Evolutionary conservation across 2,329 filamentous ascomycete genomes (phyloP), one percentile per base, ranked within the genome.

Genomic region (Fusarium sacchari): DNA sequence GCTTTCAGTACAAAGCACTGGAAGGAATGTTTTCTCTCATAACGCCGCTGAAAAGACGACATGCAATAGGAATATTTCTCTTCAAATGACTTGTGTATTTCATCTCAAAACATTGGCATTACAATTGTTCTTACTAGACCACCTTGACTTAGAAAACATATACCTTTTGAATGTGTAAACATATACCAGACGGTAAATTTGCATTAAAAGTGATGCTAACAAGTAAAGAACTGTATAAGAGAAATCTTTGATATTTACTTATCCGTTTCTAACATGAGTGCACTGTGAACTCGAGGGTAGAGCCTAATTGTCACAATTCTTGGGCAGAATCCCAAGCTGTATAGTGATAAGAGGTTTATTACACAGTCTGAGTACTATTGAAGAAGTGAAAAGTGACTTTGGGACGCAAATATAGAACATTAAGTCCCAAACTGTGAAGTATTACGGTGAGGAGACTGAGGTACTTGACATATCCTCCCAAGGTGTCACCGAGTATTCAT

Each of bases 311-410:
- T 12, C 20, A 24, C 6, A 52, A 34, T 34, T 34, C 6, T 20
- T 24, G 12, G 8, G n/a, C 6, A 50, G 12, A 11, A 50, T 7
- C 11, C 22, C 4, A 34, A 24, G 17, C 2, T 24, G 8, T 5
- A 20, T 20, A 34, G n/a, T 20, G 20, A 34, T 1, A 2, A 24
- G n/a, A 50, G 2, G 4, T 50, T 34, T 7, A 7, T 24, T 34
- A 50, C 15, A 20, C 12, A 0, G 6, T 3, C 0, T 8, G 30
- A 15, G 18, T 8, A 11, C 17, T 7, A 47, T 4, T 17, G 17
- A 30, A n/a, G 20, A 47, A 2, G 3, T n/a, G 0, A 17, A 7
- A 17, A 17, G 9, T 12, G 4, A 12, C 5, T 24, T 11, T 24
- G 7, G 6, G 3, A 4, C n/a, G 4, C 6, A 24, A 50, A 11